Evolutionary conservation across 2,329 filamentous ascomycete species (phyloP), one percentile per base, ranked within the genome.

Genomic region (Sclerotinia trifoliorum): DNA sequence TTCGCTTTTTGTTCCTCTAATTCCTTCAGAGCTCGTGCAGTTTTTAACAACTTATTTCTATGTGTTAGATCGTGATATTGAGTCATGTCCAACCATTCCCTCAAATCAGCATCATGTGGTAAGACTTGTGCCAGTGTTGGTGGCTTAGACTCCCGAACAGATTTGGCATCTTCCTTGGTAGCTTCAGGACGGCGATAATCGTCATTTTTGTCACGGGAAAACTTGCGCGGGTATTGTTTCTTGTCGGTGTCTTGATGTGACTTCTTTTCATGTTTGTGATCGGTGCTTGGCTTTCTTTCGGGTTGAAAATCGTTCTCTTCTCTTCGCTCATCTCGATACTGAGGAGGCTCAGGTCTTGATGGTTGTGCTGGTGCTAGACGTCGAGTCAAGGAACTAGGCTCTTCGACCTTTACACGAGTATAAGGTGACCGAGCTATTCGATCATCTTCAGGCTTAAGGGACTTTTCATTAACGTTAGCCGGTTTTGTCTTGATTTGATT

Each of bases 11-110:
- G 72, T 42, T 73, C 74, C 68, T 80, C 77, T 39, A 80, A 69
- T 39, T 48, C 61, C 44, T 68, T 51, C 24, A 65, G 11, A 57
- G 49, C 44, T 68, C 39, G 42, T 48, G 32, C 52, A 54, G 51
- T 65, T 49, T 68, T 65, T 32, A 78, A 64, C 48, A 74, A 75
- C 69, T 76, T 77, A 52, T 70, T 71, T 70, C 78, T 76, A 60
- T 79, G 78, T n/a, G 68, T 67, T 51, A 66, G 66, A 72, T 79
- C 76, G 70, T 78, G 73, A 68, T 75, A 80, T 3, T 75, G 74
- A 35, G 78, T 79, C 29, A 78, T 72, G 17, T 77, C 72, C 51
- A 80, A 69, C 78, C 78, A 80, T 66, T 78, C 76, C 71, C 73
- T 75, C 44, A 80, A 67, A 65, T 79, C 76, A 48, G 73, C 67